Base-by-base conservation (phyloP, 306 rosid species). In the Cicer pinnatifidum region DNA sequence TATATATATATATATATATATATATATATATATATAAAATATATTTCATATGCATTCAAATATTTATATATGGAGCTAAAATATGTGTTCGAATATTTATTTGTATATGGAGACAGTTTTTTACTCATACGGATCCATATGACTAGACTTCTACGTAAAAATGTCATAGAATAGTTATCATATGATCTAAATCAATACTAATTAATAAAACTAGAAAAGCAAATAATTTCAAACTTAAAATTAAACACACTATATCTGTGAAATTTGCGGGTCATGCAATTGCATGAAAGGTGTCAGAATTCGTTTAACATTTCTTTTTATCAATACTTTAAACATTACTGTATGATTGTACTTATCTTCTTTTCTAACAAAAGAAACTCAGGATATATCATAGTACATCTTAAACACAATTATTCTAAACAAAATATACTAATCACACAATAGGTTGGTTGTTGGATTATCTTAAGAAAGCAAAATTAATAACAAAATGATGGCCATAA, bases 391-490 rank as follows among this genome's bases (percentile, higher is more conserved):
- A 23, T 57, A 64, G 19, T 6, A 48, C 58, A 60, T 28, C 20
- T 17, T 54, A 43, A 73, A 8, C 58, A 44, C 8, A 48, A 69
- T 7, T 8, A 47, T 37, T 58, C 38, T 37, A 45, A 59, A 58
- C 53, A 47, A 64, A 64, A 54, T 11, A 48, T 50, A 37, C 16
- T 19, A 69, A 69, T 69, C 50, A 13, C 35, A 53, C 52, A 23
- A 39, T 1, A 33, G 59, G 46, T 45, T 72, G 47, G 40, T 46
- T 33, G 75, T 79, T 33, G 33, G 60, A 56, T 54, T 60, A 56
- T 76, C 51, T 15, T 56, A 45, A 57, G 75, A 35, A 23, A 65
- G 45, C 8, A 4, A 3, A 28, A 28, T 28, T 28, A 28, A 28
- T 28, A 28, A 28, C 5, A 28, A 28, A 28, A 28, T 28, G 35